phyloP scores from a whole-genome alignment of 2,329 filamentous ascomycete species.

The Xylaria sp. region DNA sequence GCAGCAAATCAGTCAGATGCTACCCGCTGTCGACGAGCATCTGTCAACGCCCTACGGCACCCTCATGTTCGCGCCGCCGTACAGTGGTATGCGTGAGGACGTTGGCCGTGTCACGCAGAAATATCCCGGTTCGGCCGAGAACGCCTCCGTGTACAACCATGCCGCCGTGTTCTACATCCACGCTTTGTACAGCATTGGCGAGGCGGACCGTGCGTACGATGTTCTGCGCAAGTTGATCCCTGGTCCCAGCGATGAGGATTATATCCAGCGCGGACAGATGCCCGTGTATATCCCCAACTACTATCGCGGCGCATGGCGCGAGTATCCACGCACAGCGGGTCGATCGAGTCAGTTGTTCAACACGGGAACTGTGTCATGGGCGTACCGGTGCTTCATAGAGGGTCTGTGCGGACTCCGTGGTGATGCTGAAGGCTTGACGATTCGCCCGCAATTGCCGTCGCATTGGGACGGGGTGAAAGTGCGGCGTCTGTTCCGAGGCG shows the following conservation, averaged over 20 bases:
- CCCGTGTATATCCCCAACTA: constrained; percentile 56
- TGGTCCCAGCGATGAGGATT: constrained; percentile 46
- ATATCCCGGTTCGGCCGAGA: constrained; percentile 53
- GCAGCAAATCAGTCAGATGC: constrained; percentile 40
- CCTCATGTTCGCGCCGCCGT: constrained; percentile 52
- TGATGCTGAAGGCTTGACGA: constrained; percentile 40
- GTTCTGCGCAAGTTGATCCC: constrained; percentile 50
- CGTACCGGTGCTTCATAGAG: constrained; percentile 50
- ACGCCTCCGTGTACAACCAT: constrained; percentile 55
- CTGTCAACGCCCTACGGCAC: constrained; percentile 50
- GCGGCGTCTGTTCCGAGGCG: constrained; percentile 45
- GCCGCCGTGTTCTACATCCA: constrained; percentile 51
- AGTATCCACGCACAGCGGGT: constrained; percentile 48
- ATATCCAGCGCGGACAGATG: constrained; percentile 48
- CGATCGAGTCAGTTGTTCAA: constrained; percentile 54
- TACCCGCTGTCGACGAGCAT: constrained; percentile 46
- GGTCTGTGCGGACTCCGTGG: constrained; percentile 50
- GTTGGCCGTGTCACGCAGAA: constrained; percentile 55
- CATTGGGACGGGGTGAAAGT: constrained; percentile 45
- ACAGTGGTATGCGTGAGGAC: constrained; percentile 51
- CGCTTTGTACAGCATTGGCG: constrained; percentile 46
- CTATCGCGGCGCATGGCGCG: constrained; percentile 47
- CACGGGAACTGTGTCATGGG: constrained; percentile 54
- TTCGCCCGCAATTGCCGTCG: constrained; percentile 48
- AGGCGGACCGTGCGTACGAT: constrained; percentile 47